A percentile compares a stretch with the other conserved stretches of the same genome.
Conservation (phyloP, 805 yeast species). For the Sugiyamaella marilandica region DNA sequence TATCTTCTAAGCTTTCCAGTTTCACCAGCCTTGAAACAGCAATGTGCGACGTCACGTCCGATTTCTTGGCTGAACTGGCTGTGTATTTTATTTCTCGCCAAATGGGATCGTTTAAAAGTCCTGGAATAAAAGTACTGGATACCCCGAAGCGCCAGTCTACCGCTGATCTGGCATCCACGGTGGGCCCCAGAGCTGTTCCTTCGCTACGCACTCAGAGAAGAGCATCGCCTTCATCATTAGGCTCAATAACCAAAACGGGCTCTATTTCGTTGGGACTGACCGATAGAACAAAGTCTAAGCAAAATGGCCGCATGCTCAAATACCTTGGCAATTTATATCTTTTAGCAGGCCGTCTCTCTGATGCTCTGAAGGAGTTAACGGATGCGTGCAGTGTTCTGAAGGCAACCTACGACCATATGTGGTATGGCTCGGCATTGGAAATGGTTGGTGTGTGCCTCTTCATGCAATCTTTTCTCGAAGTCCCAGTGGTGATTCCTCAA, state of each 20-base stretch:
- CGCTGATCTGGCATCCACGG: neutral
- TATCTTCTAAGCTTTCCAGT: constrained; percentile 30
- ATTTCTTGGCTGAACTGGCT: constrained; percentile 60
- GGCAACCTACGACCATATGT: constrained; percentile 65
- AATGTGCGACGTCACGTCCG: constrained; percentile 65
- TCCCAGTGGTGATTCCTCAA: constrained; percentile 40
- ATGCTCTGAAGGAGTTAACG: constrained; percentile 67
- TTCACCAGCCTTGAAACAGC: constrained; percentile 50
- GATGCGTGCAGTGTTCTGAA: constrained; percentile 62
- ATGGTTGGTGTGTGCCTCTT: constrained; percentile 65
- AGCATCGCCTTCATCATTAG: neutral
- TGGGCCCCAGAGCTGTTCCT: constrained; percentile 2
- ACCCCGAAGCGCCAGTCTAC: constrained; percentile 8
- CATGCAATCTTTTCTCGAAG: constrained; percentile 52
- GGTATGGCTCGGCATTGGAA: constrained; percentile 88
- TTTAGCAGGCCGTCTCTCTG: constrained; percentile 70
- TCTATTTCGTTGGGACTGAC: constrained; percentile 31
- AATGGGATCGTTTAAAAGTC: constrained; percentile 78
- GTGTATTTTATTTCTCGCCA: constrained; percentile 63
- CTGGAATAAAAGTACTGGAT: constrained; percentile 40
- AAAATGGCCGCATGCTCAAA: constrained; percentile 70
- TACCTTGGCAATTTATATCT: constrained; percentile 71
- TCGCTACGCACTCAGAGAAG: constrained; percentile 4
- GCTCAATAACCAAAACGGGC: constrained; percentile 26
- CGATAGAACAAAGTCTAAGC: constrained; percentile 41